Percentiles rank a stretch among this genome's conserved stretches.
These are phyloP conservation scores for Rhododendron molle DNA, from an alignment of 148 eudicot species.

Conservation along the genomic window DNA sequence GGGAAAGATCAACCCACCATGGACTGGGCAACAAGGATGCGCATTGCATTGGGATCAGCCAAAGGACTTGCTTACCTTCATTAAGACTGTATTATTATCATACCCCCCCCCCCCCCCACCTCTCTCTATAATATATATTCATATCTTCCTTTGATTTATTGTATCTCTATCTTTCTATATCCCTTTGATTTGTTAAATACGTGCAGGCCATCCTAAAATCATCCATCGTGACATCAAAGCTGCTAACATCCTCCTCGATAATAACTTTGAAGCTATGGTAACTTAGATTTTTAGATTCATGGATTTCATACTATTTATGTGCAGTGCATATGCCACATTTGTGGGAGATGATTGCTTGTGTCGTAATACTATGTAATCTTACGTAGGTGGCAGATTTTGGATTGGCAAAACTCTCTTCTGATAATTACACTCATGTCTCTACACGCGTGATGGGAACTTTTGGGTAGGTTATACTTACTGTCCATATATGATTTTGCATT, in stretches of 20 bases:
- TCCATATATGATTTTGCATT: background rate
- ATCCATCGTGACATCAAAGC: slow-evolving; percentile 95
- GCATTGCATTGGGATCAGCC: slow-evolving; percentile 84
- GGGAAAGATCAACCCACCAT: slow-evolving; percentile 44
- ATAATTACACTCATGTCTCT: slow-evolving; percentile 72
- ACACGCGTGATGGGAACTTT: slow-evolving; percentile 97
- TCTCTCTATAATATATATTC: background rate
- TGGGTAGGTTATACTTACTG: slow-evolving; percentile 41
- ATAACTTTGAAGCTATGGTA: slow-evolving; percentile 78
- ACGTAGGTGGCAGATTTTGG: slow-evolving; percentile 93
- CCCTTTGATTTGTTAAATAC: background rate
- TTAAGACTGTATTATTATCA: slow-evolving; percentile 64
- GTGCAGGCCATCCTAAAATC: slow-evolving; percentile 77
- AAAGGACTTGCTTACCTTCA: slow-evolving; percentile 88
- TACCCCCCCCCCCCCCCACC: background rate
- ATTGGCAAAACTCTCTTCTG: slow-evolving; percentile 74
- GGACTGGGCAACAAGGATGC: slow-evolving; percentile 68
- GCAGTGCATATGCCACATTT: background rate
- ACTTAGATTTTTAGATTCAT: background rate
- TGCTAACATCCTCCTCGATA: slow-evolving; percentile 73
- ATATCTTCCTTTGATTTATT: no score
- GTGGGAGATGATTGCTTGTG: background rate
- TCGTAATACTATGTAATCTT: background rate
- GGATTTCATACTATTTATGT: background rate
- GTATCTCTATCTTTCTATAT: background rate